Evolutionary conservation across 148 eudicot species (phyloP), one percentile per base, ranked within the genome.

Genomic region (Salicornia ramosissima): DNA sequence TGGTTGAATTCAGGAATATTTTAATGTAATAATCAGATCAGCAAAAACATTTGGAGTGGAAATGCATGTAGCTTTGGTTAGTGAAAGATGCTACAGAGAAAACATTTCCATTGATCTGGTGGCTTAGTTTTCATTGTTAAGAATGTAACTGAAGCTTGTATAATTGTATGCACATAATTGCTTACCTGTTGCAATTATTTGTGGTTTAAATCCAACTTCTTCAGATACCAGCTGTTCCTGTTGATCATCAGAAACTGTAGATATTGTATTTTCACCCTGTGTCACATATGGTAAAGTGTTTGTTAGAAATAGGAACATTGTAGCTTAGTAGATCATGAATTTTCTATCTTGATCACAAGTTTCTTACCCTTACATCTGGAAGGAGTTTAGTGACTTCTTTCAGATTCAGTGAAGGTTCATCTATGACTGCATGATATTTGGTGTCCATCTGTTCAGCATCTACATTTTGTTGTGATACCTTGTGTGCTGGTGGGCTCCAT

Each of bases 361-460:
- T 53, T 45, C 86, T 83, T 80, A 89, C 90, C 26, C 30, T 81
- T 61, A 82, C 78, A 51, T 65, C 64, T 28, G 60, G 54, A 61
- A 64, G 40, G 12, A n/a, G 78, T 67, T 60, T 31, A 29, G 19
- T 33, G n/a, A 52, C 42, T 31, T 36, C 45, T 55, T 64, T 68
- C 47, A 8, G 28, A 1, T 31, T n/a, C 0, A 10, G 26, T 42
- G 50, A 21, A 24, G 2, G 30, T 40, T 63, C 16, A 21, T 63
- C 30, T 63, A 8, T 9, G 77, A 53, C n/a, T 47, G 74, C 73
- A 74, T 53, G 50, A 53, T 73, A 40, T 47, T 66, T 69, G 19
- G n/a, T 65, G 51, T 50, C 59, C 22, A 39, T 28, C 21, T 77
- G 51, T 68, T 70, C 71, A 14, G 66, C 66, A 62, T 67, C 76